Evolutionary conservation across 345 rosid species (phyloP).

Genomic region (Brassica carinata): DNA sequence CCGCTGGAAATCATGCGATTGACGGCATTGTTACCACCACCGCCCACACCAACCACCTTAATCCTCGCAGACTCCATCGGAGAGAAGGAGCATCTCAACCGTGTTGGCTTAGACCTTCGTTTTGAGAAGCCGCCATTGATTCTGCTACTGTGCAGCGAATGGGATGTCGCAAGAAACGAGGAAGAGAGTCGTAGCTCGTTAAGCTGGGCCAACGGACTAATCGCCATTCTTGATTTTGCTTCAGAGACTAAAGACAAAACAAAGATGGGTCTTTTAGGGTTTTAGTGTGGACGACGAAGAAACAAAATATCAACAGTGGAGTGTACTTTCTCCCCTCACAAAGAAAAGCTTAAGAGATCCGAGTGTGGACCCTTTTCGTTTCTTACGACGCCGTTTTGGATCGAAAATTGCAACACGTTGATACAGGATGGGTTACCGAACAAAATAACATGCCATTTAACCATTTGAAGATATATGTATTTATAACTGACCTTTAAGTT

Average conservation of each 20-base stretch:
- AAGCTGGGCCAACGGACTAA: constrained; percentile 56
- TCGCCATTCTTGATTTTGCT: constrained; percentile 43
- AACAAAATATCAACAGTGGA: constrained; percentile 29
- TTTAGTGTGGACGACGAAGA: constrained; percentile 20
- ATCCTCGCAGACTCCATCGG: constrained; percentile 87
- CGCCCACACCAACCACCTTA: constrained; percentile 94
- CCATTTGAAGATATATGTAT: not conserved
- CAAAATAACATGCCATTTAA: too few species aligned
- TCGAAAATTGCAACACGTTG: not conserved
- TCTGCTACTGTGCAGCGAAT: constrained; percentile 34
- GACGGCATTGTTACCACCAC: constrained; percentile 99
- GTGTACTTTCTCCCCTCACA: not conserved
- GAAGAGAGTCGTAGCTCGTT: constrained; percentile 49
- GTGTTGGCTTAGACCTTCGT: constrained; percentile 34
- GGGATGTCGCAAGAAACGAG: constrained; percentile 40
- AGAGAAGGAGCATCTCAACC: constrained; percentile 62
- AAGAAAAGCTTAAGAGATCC: constrained; percentile 16
- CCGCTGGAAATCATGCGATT: constrained; percentile 98
- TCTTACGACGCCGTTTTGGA: constrained; percentile 22
- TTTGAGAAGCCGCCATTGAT: constrained; percentile 37
- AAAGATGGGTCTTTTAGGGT: constrained; percentile 34
- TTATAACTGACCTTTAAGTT: not conserved
- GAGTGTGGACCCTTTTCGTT: constrained; percentile 31
- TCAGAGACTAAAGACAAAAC: not conserved
- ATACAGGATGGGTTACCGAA: too few species aligned